A percentile compares a stretch with the other conserved stretches of the same genome.
These are phyloP conservation scores for Rhizopogon salebrosus DNA, from an alignment of 768 basidiomycete genomes.

Conservation along the genomic window DNA sequence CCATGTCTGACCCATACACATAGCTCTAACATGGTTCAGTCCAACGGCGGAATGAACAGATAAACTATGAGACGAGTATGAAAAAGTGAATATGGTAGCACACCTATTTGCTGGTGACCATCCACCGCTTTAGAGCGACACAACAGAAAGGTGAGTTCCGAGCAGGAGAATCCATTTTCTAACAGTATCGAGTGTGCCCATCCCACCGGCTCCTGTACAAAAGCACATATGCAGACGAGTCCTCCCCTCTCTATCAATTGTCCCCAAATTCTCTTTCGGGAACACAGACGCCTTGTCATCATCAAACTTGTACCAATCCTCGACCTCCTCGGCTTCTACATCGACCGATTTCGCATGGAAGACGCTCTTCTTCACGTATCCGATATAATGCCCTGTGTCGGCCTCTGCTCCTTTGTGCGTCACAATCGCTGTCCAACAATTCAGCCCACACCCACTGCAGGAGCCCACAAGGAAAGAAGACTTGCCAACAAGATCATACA, in stretches of 20 bases:
- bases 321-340: slow-evolving; percentile 58
- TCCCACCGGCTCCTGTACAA: slow-evolving; percentile 78
- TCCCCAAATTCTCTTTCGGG: slow-evolving; percentile 74
- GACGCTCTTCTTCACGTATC: slow-evolving; percentile 76
- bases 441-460: neutral
- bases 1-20: too few relatives aligned
- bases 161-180: too few relatives aligned
- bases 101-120: too few relatives aligned
- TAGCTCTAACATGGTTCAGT: too few relatives aligned
- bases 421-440: slow-evolving; percentile 65
- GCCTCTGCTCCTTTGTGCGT: slow-evolving; percentile 97
- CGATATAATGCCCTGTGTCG: slow-evolving; percentile 95
- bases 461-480: slow-evolving; percentile 12
- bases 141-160: too few relatives aligned
- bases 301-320: slow-evolving; percentile 95
- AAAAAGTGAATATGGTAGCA: too few relatives aligned
- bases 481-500: slow-evolving; percentile 91
- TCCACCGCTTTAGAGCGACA: too few relatives aligned
- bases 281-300: too few relatives aligned
- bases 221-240: slow-evolving; percentile 85
- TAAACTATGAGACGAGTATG: too few relatives aligned
- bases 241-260: slow-evolving; percentile 89
- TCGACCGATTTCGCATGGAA: too few relatives aligned
- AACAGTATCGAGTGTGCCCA: too few relatives aligned
- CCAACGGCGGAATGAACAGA: too few relatives aligned